A percentile compares a stretch with the other conserved stretches of the same genome.
Conservation (phyloP, 2,329 filamentous ascomycete genomes). For the Polytolypa hystricis region DNA sequence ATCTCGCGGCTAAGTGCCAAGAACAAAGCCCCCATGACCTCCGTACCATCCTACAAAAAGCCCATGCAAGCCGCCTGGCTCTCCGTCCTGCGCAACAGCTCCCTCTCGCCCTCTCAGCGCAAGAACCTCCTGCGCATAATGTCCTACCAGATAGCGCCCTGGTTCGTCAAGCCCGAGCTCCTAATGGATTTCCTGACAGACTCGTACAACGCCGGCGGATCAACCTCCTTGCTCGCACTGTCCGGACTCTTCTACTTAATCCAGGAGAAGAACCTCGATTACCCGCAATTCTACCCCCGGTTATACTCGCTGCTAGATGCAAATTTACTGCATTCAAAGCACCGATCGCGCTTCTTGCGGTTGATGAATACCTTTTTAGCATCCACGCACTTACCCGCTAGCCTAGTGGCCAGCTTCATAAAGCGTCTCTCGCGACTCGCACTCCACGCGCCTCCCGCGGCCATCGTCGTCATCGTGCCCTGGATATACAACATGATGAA, state of each 20-base stretch:
- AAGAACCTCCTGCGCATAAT: constrained; percentile 69
- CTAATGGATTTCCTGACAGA: constrained; percentile 96
- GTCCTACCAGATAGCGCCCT: constrained; percentile 69
- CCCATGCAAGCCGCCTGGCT: constrained; percentile 82
- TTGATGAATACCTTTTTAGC: constrained; percentile 80
- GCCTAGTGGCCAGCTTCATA: constrained; percentile 87
- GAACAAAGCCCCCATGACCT: constrained; percentile 55
- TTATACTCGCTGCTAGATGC: constrained; percentile 86
- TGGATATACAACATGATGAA: constrained; percentile 95
- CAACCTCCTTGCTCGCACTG: constrained; percentile 74
- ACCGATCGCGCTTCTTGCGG: constrained; percentile 87
- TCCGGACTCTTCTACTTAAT: constrained; percentile 95
- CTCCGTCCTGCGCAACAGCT: constrained; percentile 53
- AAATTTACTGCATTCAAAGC: constrained; percentile 81
- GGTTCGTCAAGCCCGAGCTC: constrained; percentile 79
- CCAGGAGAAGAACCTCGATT: constrained; percentile 85
- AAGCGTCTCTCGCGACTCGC: constrained; percentile 79
- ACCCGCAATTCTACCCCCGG: constrained; percentile 85
- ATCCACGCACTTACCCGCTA: constrained; percentile 84
- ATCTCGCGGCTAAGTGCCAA: constrained; percentile 44
- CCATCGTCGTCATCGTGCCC: constrained; percentile 77
- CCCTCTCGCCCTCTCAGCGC: constrained; percentile 59
- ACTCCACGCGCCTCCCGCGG: constrained; percentile 78
- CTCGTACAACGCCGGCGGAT: constrained; percentile 77
- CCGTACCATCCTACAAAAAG: constrained; percentile 60